phyloP scores from a whole-genome alignment of 371 early-diverging fungal species.

The Syncephalastrum racemosum region DNA sequence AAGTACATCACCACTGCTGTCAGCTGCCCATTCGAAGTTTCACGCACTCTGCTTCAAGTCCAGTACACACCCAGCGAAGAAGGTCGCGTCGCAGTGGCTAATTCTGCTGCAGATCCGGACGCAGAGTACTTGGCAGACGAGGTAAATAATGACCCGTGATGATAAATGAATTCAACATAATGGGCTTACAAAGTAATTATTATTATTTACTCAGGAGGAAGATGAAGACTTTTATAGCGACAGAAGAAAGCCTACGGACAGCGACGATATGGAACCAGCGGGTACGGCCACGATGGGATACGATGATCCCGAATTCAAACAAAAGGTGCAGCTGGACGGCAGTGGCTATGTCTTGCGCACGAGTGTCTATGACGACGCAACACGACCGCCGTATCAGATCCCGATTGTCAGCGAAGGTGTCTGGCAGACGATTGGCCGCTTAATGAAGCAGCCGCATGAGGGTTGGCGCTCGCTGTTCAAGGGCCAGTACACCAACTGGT shows the following conservation, averaged over 20 bases:
- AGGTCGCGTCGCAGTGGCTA: slow-evolving; percentile 27
- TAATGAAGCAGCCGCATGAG: slow-evolving; percentile 65
- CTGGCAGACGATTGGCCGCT: slow-evolving; percentile 52
- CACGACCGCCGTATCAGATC: slow-evolving; percentile 63
- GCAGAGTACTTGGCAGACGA: slow-evolving; percentile 17
- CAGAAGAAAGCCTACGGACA: neutral
- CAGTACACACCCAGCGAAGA: slow-evolving; percentile 72
- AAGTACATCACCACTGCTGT: slow-evolving; percentile 68
- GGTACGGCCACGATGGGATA: slow-evolving; percentile 29
- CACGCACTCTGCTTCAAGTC: slow-evolving; percentile 79
- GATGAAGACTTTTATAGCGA: slow-evolving; percentile 36
- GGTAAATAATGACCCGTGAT: slow-evolving; percentile 16
- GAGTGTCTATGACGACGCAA: slow-evolving; percentile 58
- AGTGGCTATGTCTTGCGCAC: slow-evolving; percentile 65
- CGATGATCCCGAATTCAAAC: slow-evolving; percentile 40
- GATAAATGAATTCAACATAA: neutral
- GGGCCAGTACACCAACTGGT: slow-evolving; percentile 76
- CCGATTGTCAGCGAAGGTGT: slow-evolving; percentile 61
- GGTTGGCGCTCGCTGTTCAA: slow-evolving; percentile 66
- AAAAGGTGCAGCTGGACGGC: slow-evolving; percentile 43
- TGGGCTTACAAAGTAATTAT: neutral
- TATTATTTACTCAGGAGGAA: slow-evolving; percentile 12
- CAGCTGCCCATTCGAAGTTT: slow-evolving; percentile 73
- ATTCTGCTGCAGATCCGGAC: neutral
- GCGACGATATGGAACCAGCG: slow-evolving; percentile 18